A percentile compares a stretch with the other conserved stretches of the same genome.
Evolutionary conservation across 108 stramenopile species (phyloP).

Genomic region (Skeletonema tropicum): DNA sequence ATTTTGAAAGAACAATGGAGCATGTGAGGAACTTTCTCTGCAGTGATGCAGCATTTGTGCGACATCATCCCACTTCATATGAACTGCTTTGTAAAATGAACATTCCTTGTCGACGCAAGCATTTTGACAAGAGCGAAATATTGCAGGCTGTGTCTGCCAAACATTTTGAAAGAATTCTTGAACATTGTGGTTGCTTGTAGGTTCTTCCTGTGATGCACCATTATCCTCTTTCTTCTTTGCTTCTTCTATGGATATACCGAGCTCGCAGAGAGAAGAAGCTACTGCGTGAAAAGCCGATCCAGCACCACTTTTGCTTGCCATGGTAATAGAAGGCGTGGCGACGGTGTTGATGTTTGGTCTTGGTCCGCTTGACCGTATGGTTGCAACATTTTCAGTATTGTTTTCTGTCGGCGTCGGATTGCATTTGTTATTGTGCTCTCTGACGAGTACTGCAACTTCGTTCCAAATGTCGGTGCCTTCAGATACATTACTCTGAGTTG

Average conservation of each 20-base stretch:
- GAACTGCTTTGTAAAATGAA: constrained; percentile 33
- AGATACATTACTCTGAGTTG: no score
- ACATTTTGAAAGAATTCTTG: constrained; percentile 41
- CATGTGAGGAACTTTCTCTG: constrained; percentile 20
- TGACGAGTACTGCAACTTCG: no score
- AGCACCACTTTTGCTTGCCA: background rate
- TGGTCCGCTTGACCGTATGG: no score
- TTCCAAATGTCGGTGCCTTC: no score
- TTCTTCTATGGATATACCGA: constrained; percentile 10
- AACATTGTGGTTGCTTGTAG: background rate
- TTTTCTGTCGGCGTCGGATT: no score
- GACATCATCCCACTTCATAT: constrained; percentile 53
- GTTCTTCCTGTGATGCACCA: background rate
- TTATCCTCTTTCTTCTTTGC: background rate
- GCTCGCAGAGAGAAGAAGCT: constrained; percentile 19
- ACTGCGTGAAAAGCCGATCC: constrained; percentile 14
- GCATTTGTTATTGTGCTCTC: no score
- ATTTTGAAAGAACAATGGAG: constrained; percentile 60
- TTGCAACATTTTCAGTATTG: no score
- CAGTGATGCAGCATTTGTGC: constrained; percentile 48
- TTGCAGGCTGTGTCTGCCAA: constrained; percentile 50
- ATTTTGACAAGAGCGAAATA: constrained; percentile 29
- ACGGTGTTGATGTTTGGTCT: no score
- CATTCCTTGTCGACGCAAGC: constrained; percentile 10
- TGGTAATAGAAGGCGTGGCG: no score